Evolutionary conservation across 202 grass and related monocot genomes (phyloP).

Genomic region (Carex sylvatica): DNA sequence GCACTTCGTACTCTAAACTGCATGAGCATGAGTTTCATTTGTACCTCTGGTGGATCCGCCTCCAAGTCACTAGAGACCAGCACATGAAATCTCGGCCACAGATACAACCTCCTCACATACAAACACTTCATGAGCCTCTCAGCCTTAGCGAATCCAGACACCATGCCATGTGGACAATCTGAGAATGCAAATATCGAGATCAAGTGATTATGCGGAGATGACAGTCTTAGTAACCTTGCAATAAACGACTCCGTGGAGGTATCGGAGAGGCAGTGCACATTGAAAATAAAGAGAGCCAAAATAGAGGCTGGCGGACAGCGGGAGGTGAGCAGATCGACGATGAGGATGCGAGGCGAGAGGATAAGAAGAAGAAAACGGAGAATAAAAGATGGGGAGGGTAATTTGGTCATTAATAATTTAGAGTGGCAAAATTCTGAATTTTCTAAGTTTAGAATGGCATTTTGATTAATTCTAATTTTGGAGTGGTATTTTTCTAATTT

Average conservation of each 20-base stretch:
- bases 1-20: background rate
- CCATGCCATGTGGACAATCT: constrained; percentile 77
- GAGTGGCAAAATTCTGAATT: too few species aligned
- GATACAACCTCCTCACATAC: constrained; percentile 76
- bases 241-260: constrained; percentile 81
- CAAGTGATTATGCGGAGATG: constrained; percentile 34
- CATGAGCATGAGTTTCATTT: background rate
- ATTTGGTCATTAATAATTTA: too few species aligned
- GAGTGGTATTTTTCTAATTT: too few species aligned
- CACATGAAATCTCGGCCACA: constrained; percentile 98
- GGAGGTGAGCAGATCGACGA: constrained; percentile 85
- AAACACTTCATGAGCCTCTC: constrained; percentile 89
- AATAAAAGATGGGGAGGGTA: too few species aligned
- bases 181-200: constrained; percentile 71
- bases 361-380: too few species aligned
- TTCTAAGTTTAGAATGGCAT: too few species aligned
- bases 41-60: constrained; percentile 56
- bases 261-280: constrained; percentile 63
- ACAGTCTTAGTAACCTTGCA: constrained; percentile 55
- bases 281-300: constrained; percentile 54
- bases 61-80: constrained; percentile 73
- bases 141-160: constrained; percentile 88
- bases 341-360: constrained; percentile 72
- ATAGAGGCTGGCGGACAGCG: constrained; percentile 54
- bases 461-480: too few species aligned